phyloP scores from a whole-genome alignment of 2,329 filamentous ascomycete species.

The Macrophomina pseudophaseolina region DNA sequence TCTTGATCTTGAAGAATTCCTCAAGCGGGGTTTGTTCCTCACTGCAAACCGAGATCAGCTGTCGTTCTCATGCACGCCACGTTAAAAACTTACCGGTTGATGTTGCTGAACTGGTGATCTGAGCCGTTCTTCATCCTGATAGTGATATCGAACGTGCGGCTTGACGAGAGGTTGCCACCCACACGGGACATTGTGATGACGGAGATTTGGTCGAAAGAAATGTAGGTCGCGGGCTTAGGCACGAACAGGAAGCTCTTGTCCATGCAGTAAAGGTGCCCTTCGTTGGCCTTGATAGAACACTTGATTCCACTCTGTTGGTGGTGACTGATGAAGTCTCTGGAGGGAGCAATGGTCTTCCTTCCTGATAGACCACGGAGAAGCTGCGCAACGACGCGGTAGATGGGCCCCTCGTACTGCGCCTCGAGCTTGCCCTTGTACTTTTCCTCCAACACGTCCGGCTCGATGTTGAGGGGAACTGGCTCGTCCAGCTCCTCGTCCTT shows the following conservation, averaged over 20 bases:
- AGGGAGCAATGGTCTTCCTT: slow-evolving; percentile 93
- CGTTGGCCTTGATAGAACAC: slow-evolving; percentile 99
- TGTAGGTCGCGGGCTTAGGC: slow-evolving; percentile 96
- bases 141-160: slow-evolving; percentile 96
- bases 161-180: slow-evolving; percentile 88
- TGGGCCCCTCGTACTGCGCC: slow-evolving; percentile 88
- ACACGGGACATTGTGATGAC: slow-evolving; percentile 96
- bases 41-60: slow-evolving; percentile 42
- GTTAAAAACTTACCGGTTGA: slow-evolving; percentile 71
- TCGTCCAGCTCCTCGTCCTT: slow-evolving; percentile 91
- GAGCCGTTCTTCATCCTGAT: slow-evolving; percentile 86
- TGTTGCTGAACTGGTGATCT: slow-evolving; percentile 97
- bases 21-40: slow-evolving; percentile 98
- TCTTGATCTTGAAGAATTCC: slow-evolving; percentile 95
- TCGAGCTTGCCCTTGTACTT: slow-evolving; percentile 91
- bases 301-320: slow-evolving; percentile 95
- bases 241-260: slow-evolving; percentile 99
- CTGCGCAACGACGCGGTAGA: slow-evolving; percentile 91
- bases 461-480: slow-evolving; percentile 74
- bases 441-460: slow-evolving; percentile 81
- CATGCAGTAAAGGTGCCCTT: slow-evolving; percentile 94
- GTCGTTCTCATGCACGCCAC: background rate
- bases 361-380: slow-evolving; percentile 93
- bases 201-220: slow-evolving; percentile 90
- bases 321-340: slow-evolving; percentile 92